Percentiles rank a stretch among this genome's conserved stretches.
phyloP scores from a whole-genome alignment of 768 basidiomycete genomes.

The Steccherinum ochraceum region DNA sequence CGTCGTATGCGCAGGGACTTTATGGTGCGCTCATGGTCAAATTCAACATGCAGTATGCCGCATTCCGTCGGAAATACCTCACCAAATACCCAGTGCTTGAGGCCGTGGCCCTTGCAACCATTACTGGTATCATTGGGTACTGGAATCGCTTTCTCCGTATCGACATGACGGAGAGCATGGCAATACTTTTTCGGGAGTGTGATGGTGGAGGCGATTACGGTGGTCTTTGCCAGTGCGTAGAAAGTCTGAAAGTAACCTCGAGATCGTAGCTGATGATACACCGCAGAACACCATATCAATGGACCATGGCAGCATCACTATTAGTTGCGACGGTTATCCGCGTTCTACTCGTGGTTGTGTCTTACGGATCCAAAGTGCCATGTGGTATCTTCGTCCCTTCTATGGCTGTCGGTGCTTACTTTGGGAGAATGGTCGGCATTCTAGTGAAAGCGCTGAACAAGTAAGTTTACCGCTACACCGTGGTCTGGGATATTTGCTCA shows the following conservation, averaged over 20 bases:
- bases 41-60: slow-evolving; percentile 92
- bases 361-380: slow-evolving; percentile 95
- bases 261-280: not conserved
- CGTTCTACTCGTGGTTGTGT: slow-evolving; percentile 79
- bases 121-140: slow-evolving; percentile 91
- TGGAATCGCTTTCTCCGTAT: slow-evolving; percentile 92
- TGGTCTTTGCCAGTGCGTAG: slow-evolving; percentile 89
- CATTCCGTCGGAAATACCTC: slow-evolving; percentile 89
- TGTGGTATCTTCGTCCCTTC: slow-evolving; percentile 98
- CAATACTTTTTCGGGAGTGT: slow-evolving; percentile 92
- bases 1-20: slow-evolving; percentile 56
- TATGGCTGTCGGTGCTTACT: slow-evolving; percentile 97
- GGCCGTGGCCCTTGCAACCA: slow-evolving; percentile 76
- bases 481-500: not conserved
- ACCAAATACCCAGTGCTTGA: slow-evolving; percentile 81
- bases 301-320: slow-evolving; percentile 91
- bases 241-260: not conserved
- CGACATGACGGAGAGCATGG: slow-evolving; percentile 97
- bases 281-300: slow-evolving; percentile 77
- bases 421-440: slow-evolving; percentile 96
- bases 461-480: slow-evolving; percentile 32
- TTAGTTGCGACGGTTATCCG: slow-evolving; percentile 88
- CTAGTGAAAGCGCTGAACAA: slow-evolving; percentile 89
- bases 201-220: slow-evolving; percentile 89
- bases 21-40: slow-evolving; percentile 98